Base-by-base conservation (phyloP, 305 asterid species). In the Fraxinus sp. region DNA sequence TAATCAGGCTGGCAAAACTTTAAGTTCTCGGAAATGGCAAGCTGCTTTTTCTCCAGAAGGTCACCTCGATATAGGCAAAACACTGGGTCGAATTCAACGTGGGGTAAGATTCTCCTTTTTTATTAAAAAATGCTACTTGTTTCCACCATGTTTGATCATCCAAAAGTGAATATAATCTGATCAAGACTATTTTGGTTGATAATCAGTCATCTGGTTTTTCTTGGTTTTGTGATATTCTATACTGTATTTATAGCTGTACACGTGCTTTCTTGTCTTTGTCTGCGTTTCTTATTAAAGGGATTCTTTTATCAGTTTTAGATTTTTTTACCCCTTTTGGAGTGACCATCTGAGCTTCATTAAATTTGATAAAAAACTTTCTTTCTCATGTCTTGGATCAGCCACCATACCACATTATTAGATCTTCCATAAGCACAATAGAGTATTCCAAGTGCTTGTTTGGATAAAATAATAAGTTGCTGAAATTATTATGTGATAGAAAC, bases 21-120 rank as follows among this genome's bases (percentile, higher is more conserved):
- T 94, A 85, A 95, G 98, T 87, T 89, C 70, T 39, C 88, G 97
- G 79, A 95, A 95, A 84, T 95, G 98, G 98, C 86, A 86, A 0
- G 90, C 97, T 80, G 93, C 97, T 57, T 95, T 95, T 86, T 83
- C 91, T 78, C 84, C 90, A 0, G 97, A 95, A 76, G 98, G 98
- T 80, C 44, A 74, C 78, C 97, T 95, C 80, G 97, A 95, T 86
- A 92, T 95, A 78, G 91, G 93, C 89, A 91, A 91, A 86, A 92
- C 94, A 9, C 98, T 95, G 28, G 7, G 91, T 82, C 93, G 98
- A 81, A 93, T 95, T 81, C 91, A 90, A 59, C 97, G 95, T 55
- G 98, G 98, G 91, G 99, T 97, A 86, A 85, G 94, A 77, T 86
- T 83, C 78, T 83, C 81, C 24, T 26, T 77, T 35, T 49, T 49